Percentiles rank a stretch among this genome's conserved stretches.
Conservation (phyloP, 768 basidiomycete genomes). For the Collybiopsis confluens region DNA sequence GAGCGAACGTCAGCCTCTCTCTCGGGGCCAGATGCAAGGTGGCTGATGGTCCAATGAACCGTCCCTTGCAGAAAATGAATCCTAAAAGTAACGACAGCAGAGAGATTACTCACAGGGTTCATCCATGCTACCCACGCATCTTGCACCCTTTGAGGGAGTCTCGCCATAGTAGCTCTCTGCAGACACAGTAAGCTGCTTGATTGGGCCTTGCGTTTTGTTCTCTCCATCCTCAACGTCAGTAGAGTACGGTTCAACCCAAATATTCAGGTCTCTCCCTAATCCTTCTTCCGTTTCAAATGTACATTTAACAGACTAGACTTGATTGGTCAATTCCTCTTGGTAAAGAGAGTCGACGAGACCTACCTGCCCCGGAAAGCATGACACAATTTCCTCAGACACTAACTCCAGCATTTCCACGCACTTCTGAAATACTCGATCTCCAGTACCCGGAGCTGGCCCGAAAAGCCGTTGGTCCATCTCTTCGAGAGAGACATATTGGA, state of each 20-base stretch:
- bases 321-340: not conserved
- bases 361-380: conserved; percentile 65
- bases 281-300: conserved; percentile 55
- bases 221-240: not conserved
- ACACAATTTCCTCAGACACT: conserved; percentile 52
- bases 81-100: not conserved
- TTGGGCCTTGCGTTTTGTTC: conserved; percentile 29
- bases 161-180: conserved; percentile 40
- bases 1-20: conserved; percentile 30
- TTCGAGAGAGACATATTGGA: conserved; percentile 83
- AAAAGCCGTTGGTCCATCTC: conserved; percentile 87
- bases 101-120: conserved; percentile 24
- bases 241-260: conserved; percentile 59
- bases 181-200: conserved; percentile 56
- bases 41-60: conserved; percentile 51
- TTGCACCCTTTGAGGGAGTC: conserved; percentile 9
- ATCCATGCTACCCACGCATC: conserved; percentile 8
- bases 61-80: conserved; percentile 43
- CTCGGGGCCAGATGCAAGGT: conserved; percentile 22
- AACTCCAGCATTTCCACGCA: conserved; percentile 69
- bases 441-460: conserved; percentile 51
- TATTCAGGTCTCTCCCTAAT: conserved; percentile 37
- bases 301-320: conserved; percentile 50
- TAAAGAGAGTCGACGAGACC: conserved; percentile 14
- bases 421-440: conserved; percentile 71